phyloP scores from a whole-genome alignment of 768 basidiomycete genomes.

The Leucogyrophana mollusca region DNA sequence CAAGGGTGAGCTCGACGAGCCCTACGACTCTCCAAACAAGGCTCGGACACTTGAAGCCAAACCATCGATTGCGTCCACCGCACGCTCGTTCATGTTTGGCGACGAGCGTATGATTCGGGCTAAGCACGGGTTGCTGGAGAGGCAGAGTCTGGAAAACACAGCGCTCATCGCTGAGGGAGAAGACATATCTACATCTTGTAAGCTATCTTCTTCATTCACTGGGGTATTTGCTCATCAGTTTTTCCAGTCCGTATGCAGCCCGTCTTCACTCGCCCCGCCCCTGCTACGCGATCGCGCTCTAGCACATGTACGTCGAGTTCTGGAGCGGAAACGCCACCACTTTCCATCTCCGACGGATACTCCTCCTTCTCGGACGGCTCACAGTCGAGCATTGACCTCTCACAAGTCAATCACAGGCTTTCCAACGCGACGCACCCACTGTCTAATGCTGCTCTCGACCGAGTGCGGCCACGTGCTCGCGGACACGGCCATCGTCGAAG shows the following conservation, averaged over 20 bases:
- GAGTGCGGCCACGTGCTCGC: conserved; percentile 41
- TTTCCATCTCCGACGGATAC: conserved; percentile 67
- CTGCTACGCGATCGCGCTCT: conserved; percentile 55
- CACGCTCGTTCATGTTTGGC: conserved; percentile 58
- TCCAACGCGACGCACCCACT: conserved; percentile 53
- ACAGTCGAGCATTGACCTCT: conserved; percentile 74
- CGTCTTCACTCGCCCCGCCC: conserved; percentile 60
- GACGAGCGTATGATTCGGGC: conserved; percentile 68
- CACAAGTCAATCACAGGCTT: conserved; percentile 56
- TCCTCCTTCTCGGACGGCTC: conserved; percentile 68
- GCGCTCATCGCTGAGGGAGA: conserved; percentile 66
- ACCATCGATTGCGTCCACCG: conserved; percentile 64
- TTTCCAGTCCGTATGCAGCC: conserved; percentile 43
- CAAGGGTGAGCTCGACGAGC: conserved; percentile 14
- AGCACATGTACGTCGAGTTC: conserved; percentile 70
- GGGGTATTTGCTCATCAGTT: conserved; percentile 11
- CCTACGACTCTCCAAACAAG: conserved; percentile 37
- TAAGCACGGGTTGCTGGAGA: conserved; percentile 57
- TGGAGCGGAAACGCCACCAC: conserved; percentile 68
- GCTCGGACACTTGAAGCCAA: conserved; percentile 51
- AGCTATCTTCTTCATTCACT: conserved; percentile 23
- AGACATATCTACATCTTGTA: conserved; percentile 50
- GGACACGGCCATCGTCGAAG: conserved; percentile 73
- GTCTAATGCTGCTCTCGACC: conserved; percentile 40
- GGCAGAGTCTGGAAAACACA: conserved; percentile 67